Base-by-base conservation (phyloP, 352 stramenopile species). In the Pythium chondricola region DNA sequence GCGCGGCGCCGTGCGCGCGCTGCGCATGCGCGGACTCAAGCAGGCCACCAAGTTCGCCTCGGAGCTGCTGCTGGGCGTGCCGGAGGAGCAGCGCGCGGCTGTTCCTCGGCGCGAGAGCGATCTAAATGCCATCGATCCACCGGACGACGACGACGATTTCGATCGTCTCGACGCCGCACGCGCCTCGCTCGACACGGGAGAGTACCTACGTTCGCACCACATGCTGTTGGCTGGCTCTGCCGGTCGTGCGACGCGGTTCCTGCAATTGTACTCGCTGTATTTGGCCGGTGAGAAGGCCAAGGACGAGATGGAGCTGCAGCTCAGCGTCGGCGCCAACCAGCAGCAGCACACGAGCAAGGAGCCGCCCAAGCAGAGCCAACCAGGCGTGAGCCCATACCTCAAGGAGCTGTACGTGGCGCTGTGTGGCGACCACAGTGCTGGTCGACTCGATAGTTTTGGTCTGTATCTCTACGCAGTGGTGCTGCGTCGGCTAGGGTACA, bases 391-490 rank as follows among this genome's bases (percentile, higher is more conserved):
- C 46, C 81, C 79, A 39, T 61, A 89, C 43, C 47, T 93, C 13
- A 85, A 88, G 51, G 71, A 88, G 42, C 60, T 93, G 26, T 79
- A 84, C 25, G 18, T 79, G 20, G 58, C 65, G 24, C 66, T 93
- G 25, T 69, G 69, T 25, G 49, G 36, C 16, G 63, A 63, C 21
- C 78, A 91, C 52, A 60, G 71, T 38, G 62, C 69, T 20, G 64
- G 66, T n/a, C 38, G 48, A 5, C 68, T 93, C 11, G 82, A 93
- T 37, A 73, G 67, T 2, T 90, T 91, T 51, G 74, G 77, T 0
- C 63, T 93, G 18, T 93, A 91, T 52, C 69, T 93, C 14, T 91
- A 86, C 43, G 79, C 75, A 3, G 71, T 93, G 25, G 75, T 91
- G 46, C 62, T 90, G 27, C 65, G 67, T 52, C 72, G 73, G 8